Evolutionary conservation across 345 rosid genomes (phyloP), one percentile per base, ranked within the genome.

Genomic region (Salix dunnii): DNA sequence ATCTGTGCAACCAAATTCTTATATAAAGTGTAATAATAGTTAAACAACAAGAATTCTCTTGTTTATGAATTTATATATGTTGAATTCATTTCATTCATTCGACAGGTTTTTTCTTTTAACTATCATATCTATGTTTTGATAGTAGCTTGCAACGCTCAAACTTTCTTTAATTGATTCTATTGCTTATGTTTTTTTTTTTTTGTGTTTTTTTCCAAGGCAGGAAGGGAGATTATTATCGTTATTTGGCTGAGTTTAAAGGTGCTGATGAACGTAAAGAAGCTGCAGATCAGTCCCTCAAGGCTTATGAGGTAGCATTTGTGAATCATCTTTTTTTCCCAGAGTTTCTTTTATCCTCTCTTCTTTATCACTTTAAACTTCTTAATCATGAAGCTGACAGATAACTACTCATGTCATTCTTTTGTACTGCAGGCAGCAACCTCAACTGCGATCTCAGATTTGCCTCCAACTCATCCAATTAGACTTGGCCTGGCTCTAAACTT

Each of bases 141-240:
- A 23, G 17, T 53, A 18, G 38, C 42, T 64, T 43, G n/a, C 40
- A 20, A 55, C 38, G 7, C 28, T 25, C 23, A 13, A 30, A 13
- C 30, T 61, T 51, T 10, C 17, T 11, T 11, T 49, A 11, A 14
- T 69, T 64, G 28, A 68, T 62, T 70, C 8, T 73, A 53, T 38
- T 70, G 42, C 48, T 65, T 38, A 21, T 38, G 27, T 63, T 5
- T 23, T 69, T 21, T 28, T 40, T 18, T 65, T 35, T 76, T 51
- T 66, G n/a, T 74, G 60, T 72, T 46, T 33, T 48, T 55, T 14
- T 31, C 7, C 62, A 40, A 67, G 48, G 51, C 84, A 88, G 91
- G 91, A 86, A 88, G 78, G 91, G 89, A 74, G 91, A 88, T 76
- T 86, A 88, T 76, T 84, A 76, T 67, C 86, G 89, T 21, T 86